Evolutionary conservation across 2,329 filamentous ascomycete genomes (phyloP), one percentile per base, ranked within the genome.

Genomic region (Penicillium verrucosum): DNA sequence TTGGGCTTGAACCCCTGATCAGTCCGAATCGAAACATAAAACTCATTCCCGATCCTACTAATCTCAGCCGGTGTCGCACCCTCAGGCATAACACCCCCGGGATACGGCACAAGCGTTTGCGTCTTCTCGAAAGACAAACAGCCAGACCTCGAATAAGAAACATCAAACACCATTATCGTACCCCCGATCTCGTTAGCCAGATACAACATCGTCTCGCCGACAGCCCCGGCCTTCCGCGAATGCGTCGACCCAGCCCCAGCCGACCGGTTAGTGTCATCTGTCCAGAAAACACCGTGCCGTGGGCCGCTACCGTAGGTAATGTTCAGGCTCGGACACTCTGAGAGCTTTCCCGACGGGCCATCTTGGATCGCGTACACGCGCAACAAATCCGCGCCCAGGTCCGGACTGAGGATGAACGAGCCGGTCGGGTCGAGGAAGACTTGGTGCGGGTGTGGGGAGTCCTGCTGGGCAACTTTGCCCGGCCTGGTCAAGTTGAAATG

Each of bases 341-440:
- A 66, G 8, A 83, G 73, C 32, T 80, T 77, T 7, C 78, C 78
- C 2, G 68, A 75, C 1, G 66, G 60, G 1, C 65, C 64, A 61
- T 83, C 29, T 6, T 51, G 73, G 65, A 87, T 78, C 53, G 74
- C 67, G 69, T 83, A 89, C 76, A 84, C 73, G 60, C 82, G 84
- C 46, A 89, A 71, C 7, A 84, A 65, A 64, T 90, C 88, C 0
- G 82, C 79, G 40, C 87, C 85, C 5, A 92, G 78, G 63, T 90
- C 88, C 1, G 87, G 86, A 9, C 85, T 80, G 9, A 89, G 66
- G 29, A 89, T 65, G 70, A 82, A 90, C n/a, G 77, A 66, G 6
- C 81, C 82, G 2, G 83, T 87, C 7, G 87, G 87, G 68, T 90
- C 87, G 34, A 87, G 68, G 50, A 88, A 69, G n/a, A 82, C 80